These are phyloP conservation scores for Cystofilobasidium capitatum DNA, from an alignment of 768 basidiomycete genomes.

Conservation along the genomic window DNA sequence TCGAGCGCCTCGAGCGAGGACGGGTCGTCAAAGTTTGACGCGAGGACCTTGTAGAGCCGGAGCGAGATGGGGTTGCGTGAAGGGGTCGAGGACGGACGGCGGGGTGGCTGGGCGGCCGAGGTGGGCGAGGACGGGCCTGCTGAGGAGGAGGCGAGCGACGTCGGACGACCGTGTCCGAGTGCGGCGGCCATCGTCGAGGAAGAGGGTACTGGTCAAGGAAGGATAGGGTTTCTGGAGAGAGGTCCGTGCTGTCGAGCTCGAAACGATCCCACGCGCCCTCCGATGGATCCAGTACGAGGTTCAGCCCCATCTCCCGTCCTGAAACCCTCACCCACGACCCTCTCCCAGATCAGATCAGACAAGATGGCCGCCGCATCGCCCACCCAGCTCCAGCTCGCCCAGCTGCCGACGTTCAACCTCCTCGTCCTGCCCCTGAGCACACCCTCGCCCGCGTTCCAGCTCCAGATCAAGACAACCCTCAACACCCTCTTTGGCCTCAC, in stretches of 20 bases:
- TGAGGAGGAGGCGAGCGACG: background rate
- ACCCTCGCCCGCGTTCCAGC: background rate
- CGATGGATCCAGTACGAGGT: background rate
- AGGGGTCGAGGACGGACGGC: constrained; percentile 7
- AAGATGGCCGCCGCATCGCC: background rate
- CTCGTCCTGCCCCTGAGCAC: background rate
- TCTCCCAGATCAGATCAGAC: background rate
- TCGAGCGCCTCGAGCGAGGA: constrained; percentile 57
- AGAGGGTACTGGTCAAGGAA: background rate
- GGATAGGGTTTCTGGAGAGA: too few relatives aligned
- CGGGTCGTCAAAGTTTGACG: constrained; percentile 46
- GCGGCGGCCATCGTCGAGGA: background rate
- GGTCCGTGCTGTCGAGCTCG: too few relatives aligned
- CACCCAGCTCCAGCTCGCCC: constrained; percentile 3
- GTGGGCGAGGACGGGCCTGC: background rate
- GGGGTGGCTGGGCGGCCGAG: background rate
- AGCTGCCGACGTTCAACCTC: constrained; percentile 17
- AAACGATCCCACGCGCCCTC: background rate
- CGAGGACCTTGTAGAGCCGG: constrained; percentile 80
- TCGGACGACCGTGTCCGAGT: background rate
- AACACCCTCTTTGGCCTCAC: constrained; percentile 9
- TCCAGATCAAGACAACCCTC: background rate
- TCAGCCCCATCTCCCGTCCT: background rate
- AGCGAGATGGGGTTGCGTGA: constrained; percentile 56
- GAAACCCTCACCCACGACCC: background rate